Conservation (phyloP, 331 rosid species). For the Phaseolus coccineus region DNA sequence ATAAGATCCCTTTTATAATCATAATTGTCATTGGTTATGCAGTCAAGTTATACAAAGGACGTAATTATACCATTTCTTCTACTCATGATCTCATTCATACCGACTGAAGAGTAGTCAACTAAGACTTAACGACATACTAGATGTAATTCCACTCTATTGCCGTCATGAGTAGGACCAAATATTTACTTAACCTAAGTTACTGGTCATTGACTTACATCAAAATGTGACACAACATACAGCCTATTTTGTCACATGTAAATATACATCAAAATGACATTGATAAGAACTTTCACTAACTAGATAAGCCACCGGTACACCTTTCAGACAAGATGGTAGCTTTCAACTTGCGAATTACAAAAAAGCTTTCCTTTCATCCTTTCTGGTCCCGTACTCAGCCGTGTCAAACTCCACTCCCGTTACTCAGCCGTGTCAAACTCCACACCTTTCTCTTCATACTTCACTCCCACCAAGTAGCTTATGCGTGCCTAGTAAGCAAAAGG, state of each 20-base stretch:
- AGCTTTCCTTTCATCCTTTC: background rate
- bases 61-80: background rate
- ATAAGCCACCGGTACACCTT: constrained; percentile 1
- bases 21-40: constrained; percentile 6
- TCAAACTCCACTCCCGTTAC: constrained; percentile 3
- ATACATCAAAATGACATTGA: constrained; percentile 40
- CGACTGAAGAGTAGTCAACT: background rate
- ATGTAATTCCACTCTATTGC: constrained; percentile 14
- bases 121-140: background rate
- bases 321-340: constrained; percentile 32
- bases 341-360: constrained; percentile 13
- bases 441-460: constrained; percentile 72
- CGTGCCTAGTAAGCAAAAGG: constrained; percentile 53
- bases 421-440: constrained; percentile 60
- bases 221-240: constrained; percentile 21
- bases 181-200: constrained; percentile 7
- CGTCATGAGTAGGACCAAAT: constrained; percentile 6
- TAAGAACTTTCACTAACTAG: constrained; percentile 30
- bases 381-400: background rate
- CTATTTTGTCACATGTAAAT: constrained; percentile 2
- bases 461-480: constrained; percentile 79
- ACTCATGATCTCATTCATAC: constrained; percentile 11
- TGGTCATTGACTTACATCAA: constrained; percentile 10
- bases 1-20: background rate
- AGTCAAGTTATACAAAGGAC: background rate